phyloP scores from a whole-genome alignment of 164 flowering plant genomes.

The Chimonanthus salicifolius region DNA sequence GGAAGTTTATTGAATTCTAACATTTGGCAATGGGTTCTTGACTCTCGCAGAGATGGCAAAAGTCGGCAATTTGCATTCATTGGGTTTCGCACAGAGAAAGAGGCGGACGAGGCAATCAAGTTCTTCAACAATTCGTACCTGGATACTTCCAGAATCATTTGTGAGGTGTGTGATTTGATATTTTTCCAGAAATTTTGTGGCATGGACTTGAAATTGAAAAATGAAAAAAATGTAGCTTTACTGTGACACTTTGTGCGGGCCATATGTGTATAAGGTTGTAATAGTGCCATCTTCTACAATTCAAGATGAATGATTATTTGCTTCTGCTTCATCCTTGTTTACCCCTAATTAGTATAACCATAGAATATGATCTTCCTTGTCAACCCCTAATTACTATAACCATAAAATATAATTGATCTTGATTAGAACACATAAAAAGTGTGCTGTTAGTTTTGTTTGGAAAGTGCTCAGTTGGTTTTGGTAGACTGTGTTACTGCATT shows the following conservation, averaged over 20 bases:
- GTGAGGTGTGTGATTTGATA: slow-evolving; percentile 54
- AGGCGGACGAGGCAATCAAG: slow-evolving; percentile 70
- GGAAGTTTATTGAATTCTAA: not conserved
- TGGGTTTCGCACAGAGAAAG: slow-evolving; percentile 68
- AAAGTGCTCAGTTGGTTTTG: not conserved
- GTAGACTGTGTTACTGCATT: not conserved
- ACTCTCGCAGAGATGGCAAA: slow-evolving; percentile 63
- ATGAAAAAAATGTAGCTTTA: not conserved
- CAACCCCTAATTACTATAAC: too few relatives aligned
- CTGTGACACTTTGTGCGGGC: not conserved
- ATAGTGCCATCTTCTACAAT: not conserved
- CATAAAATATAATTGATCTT: not conserved
- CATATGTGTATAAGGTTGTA: too few relatives aligned
- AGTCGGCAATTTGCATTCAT: slow-evolving; percentile 88
- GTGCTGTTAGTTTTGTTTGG: not conserved
- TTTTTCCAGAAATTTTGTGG: not conserved
- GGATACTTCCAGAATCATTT: slow-evolving; percentile 60
- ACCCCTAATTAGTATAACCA: not conserved
- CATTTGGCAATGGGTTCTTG: not conserved
- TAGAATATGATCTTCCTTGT: not conserved
- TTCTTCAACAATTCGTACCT: slow-evolving; percentile 70
- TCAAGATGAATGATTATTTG: too few relatives aligned
- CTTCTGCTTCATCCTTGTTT: too few relatives aligned
- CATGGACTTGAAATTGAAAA: not conserved
- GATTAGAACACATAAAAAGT: not conserved